Evolutionary conservation across 306 rosid species (phyloP).

Genomic region (Heteromeles arbutifolia): DNA sequence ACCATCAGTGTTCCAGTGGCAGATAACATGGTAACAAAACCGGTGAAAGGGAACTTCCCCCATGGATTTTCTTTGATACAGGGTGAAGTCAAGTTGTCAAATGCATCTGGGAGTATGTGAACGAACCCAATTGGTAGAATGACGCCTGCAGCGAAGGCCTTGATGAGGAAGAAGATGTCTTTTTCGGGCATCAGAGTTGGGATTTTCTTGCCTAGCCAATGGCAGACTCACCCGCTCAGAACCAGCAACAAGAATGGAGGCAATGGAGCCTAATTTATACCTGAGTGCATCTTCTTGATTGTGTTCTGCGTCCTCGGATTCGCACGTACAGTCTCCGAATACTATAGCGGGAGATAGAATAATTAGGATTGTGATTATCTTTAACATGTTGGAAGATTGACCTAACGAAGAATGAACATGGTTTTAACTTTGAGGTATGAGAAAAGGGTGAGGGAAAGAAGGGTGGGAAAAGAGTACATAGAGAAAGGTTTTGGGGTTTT

Average conservation of each 20-base stretch:
- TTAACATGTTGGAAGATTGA: constrained; percentile 14
- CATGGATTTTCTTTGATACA: constrained; percentile 47
- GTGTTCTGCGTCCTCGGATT: constrained; percentile 4
- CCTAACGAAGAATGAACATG: constrained; percentile 4
- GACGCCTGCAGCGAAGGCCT: too few species aligned
- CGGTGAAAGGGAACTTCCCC: constrained; percentile 51
- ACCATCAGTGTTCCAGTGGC: too few species aligned
- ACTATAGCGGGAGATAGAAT: constrained; percentile 26
- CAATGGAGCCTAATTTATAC: constrained; percentile 58
- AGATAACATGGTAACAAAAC: constrained; percentile 59
- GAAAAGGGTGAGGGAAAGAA: neutral
- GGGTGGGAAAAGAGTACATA: neutral
- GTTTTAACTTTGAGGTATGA: neutral
- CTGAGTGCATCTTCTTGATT: constrained; percentile 21
- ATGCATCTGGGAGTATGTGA: too few species aligned
- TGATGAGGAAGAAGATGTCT: too few species aligned
- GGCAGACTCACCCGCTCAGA: constrained; percentile 63
- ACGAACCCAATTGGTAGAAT: too few species aligned
- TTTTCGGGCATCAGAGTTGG: constrained; percentile 41
- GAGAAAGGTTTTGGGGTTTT: neutral
- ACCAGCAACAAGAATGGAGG: constrained; percentile 53
- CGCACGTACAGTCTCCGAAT: constrained; percentile 28
- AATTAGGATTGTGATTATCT: constrained; percentile 1
- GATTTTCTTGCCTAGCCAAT: constrained; percentile 42
- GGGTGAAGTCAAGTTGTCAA: constrained; percentile 46